A percentile compares a stretch with the other conserved stretches of the same genome.
Evolutionary conservation across 768 basidiomycete species (phyloP).

Genomic region (Amanita phalloides): DNA sequence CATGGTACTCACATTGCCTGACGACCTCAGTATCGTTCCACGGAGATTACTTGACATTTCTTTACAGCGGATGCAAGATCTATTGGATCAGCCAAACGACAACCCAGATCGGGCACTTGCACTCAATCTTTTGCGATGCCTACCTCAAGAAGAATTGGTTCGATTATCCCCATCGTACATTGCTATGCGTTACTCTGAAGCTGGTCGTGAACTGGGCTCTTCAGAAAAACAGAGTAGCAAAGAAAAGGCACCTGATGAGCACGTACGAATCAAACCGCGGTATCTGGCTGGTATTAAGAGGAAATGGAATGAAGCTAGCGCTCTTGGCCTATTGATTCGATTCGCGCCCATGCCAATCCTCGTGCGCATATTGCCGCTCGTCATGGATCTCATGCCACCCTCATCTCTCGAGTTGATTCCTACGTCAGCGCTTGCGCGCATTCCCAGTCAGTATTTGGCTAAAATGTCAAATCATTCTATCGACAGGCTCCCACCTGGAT

Average conservation of each 20-base stretch:
- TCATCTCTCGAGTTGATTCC: neutral
- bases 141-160: neutral
- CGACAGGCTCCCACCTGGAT: neutral
- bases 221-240: neutral
- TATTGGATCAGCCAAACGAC: neutral
- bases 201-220: neutral
- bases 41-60: too few species aligned
- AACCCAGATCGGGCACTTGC: neutral
- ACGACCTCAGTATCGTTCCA: neutral
- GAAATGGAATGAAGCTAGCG: neutral
- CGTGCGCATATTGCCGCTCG: neutral
- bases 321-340: neutral
- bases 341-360: neutral
- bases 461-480: neutral
- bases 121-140: neutral
- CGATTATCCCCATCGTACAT: neutral
- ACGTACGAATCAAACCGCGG: neutral
- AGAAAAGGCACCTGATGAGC: neutral
- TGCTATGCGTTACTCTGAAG: neutral
- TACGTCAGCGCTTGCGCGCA: neutral
- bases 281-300: neutral
- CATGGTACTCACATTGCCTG: neutral
- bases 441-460: neutral
- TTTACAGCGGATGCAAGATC: neutral
- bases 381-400: neutral